Base-by-base conservation (phyloP, 495 filamentous ascomycete species). In the Neurospora sp. region DNA sequence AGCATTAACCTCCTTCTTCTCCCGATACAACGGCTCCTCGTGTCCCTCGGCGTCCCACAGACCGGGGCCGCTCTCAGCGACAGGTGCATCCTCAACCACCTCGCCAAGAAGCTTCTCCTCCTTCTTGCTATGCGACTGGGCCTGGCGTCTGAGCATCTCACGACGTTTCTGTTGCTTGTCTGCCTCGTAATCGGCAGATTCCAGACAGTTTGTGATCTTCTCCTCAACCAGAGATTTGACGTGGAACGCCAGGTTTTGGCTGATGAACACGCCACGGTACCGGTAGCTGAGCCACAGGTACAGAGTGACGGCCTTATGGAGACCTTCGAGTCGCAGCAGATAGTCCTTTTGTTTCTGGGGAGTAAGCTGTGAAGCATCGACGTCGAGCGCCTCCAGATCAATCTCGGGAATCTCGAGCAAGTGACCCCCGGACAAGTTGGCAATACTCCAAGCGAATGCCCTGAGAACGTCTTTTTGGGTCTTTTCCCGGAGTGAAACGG, bases 221-320 rank as follows among this genome's bases (percentile, higher is more conserved):
- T 88, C 85, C 83, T 98, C 94, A 18, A 94, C 90, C 69, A 97
- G 74, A 23, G 81, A 78, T 81, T 98, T 98, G 42, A 93, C 88
- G 80, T 97, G 90, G 70, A 91, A 88, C 2, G 93, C 93, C 31
- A 97, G 87, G 38, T 85, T 85, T 74, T 94, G 89, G 74, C 91
- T 92, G 12, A 86, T 87, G 79, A 98, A 97, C 12, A 97, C 86
- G 70, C 94, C 93, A 12, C 90, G 86, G 78, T 88, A 90, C 14
- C 89, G 89, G 78, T 89, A 90, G 69, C 86, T 88, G 79, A 98
- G 85, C 96, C 96, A 99, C 9, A 94, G 84, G 76, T 97, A 99
- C 23, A 95, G 81, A 23, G 95, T 91, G 40, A 98, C 81, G 18
- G 88, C 84, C 78, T 92, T 93, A 82, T 99, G 96, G 31, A 98